Percentiles rank a stretch among this genome's conserved stretches.
phyloP scores from a whole-genome alignment of 2,329 filamentous ascomycete genomes.

The Periconia sp. region DNA sequence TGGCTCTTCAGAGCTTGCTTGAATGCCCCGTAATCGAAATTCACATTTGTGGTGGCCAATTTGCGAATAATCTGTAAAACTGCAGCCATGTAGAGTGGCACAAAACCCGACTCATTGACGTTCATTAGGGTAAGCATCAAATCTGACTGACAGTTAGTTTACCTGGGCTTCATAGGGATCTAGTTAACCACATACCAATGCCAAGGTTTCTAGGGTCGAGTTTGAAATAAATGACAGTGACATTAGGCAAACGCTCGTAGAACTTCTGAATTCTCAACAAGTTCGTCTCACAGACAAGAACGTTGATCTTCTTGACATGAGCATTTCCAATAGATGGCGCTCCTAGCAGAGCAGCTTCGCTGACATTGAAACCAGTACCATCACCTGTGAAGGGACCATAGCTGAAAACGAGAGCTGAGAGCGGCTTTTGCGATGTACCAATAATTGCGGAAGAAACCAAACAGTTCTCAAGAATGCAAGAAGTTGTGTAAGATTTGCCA shows the following conservation, averaged over 20 bases:
- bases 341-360: constrained; percentile 60
- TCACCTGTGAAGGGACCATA: constrained; percentile 48
- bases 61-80: constrained; percentile 54
- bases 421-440: constrained; percentile 51
- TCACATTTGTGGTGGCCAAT: constrained; percentile 53
- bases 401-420: constrained; percentile 62
- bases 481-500: constrained; percentile 63
- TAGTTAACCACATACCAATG: constrained; percentile 39
- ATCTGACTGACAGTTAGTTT: too few species aligned
- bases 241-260: constrained; percentile 35
- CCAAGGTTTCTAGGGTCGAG: constrained; percentile 55
- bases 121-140: constrained; percentile 46
- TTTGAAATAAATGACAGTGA: constrained; percentile 51
- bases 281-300: constrained; percentile 28
- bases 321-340: constrained; percentile 22
- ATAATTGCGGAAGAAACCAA: constrained; percentile 48
- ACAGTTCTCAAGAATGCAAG: constrained; percentile 52
- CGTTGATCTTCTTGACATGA: constrained; percentile 19
- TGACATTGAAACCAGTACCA: constrained; percentile 52
- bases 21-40: constrained; percentile 53
- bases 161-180: too few species aligned
- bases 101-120: constrained; percentile 40
- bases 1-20: constrained; percentile 15
- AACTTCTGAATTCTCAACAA: constrained; percentile 15
- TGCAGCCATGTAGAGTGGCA: constrained; percentile 59